phyloP scores from a whole-genome alignment of 352 stramenopile genomes.

The Bremia lactucae region DNA sequence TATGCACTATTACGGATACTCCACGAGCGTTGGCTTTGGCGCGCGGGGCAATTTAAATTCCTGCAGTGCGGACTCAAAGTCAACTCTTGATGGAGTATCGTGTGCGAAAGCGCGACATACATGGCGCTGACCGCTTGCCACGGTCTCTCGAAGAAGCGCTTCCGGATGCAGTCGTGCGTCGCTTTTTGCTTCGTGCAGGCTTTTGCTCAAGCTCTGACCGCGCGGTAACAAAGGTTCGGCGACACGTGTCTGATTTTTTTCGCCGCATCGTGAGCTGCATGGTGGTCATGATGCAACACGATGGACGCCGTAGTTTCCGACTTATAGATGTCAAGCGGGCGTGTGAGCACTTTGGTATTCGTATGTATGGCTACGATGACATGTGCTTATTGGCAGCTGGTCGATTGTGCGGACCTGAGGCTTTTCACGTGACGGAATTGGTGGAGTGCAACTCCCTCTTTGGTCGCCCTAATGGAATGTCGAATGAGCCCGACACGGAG shows the following conservation, averaged over 20 bases:
- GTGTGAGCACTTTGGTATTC: conserved; percentile 52
- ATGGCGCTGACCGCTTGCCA: conserved; percentile 8
- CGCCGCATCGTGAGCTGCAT: conserved; percentile 40
- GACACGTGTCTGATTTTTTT: conserved; percentile 45
- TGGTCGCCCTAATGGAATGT: conserved; percentile 18
- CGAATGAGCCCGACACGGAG: conserved; percentile 53
- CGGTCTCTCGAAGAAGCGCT: conserved; percentile 24
- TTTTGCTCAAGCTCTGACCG: conserved; percentile 41
- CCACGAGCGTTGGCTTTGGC: not conserved
- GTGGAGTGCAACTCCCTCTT: conserved; percentile 39
- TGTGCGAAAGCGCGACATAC: conserved; percentile 36
- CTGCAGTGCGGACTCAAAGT: conserved; percentile 21
- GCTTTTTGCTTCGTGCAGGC: conserved; percentile 62
- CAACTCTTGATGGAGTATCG: conserved; percentile 36
- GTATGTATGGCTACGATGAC: conserved; percentile 75
- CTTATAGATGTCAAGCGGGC: conserved; percentile 59
- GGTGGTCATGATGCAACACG: conserved; percentile 35
- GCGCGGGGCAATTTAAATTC: conserved; percentile 12
- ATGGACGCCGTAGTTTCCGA: conserved; percentile 30
- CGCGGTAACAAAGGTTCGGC: conserved; percentile 26
- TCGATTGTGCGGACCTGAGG: conserved; percentile 13
- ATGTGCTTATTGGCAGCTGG: conserved; percentile 37
- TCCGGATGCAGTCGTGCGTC: conserved; percentile 36
- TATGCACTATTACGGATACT: conserved; percentile 1
- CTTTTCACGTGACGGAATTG: conserved; percentile 62